Percentiles rank a stretch among this genome's conserved stretches.
These are phyloP conservation scores for Xerocomus spinulosus DNA, from an alignment of 768 basidiomycete genomes.

Conservation along the genomic window DNA sequence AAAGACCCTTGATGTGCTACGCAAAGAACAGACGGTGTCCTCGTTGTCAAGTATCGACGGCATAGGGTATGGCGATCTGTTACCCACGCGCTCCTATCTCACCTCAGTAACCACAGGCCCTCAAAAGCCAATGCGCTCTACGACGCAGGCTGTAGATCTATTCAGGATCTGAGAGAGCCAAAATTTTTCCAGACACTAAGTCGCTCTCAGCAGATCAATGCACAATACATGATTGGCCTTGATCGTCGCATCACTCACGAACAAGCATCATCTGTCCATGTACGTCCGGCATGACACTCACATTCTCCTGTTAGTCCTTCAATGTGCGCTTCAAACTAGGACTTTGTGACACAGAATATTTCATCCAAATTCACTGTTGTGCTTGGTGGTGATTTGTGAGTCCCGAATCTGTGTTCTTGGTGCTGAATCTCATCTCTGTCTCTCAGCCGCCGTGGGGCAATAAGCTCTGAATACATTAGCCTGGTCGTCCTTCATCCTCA, in stretches of 20 bases:
- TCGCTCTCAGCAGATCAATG: conserved; percentile 33
- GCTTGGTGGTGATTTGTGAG: conserved; percentile 58
- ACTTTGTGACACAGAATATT: conserved; percentile 45
- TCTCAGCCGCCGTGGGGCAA: conserved; percentile 42
- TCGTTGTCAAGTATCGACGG: conserved; percentile 39
- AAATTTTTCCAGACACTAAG: conserved; percentile 38
- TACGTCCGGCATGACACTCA: conserved; percentile 24
- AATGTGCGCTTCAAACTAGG: conserved; percentile 29
- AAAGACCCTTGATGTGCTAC: conserved; percentile 25
- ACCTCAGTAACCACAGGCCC: conserved; percentile 7
- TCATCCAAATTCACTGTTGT: conserved; percentile 45
- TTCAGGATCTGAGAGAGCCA: conserved; percentile 39
- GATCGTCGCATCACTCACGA: conserved; percentile 33
- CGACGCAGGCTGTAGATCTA: conserved; percentile 44
- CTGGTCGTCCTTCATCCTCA: conserved; percentile 17
- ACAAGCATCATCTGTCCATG: conserved; percentile 45
- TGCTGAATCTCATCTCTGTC: not conserved
- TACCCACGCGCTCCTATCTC: not conserved
- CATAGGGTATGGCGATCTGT: conserved; percentile 41
- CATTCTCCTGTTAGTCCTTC: not conserved
- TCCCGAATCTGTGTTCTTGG: not conserved
- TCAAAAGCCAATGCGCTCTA: conserved; percentile 41
- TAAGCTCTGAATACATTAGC: conserved; percentile 13
- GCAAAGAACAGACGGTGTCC: conserved; percentile 26
- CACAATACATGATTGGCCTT: conserved; percentile 40